A percentile compares a stretch with the other conserved stretches of the same genome.
Conservation (phyloP, 2,329 filamentous ascomycete species). For the Claviceps sp. region DNA sequence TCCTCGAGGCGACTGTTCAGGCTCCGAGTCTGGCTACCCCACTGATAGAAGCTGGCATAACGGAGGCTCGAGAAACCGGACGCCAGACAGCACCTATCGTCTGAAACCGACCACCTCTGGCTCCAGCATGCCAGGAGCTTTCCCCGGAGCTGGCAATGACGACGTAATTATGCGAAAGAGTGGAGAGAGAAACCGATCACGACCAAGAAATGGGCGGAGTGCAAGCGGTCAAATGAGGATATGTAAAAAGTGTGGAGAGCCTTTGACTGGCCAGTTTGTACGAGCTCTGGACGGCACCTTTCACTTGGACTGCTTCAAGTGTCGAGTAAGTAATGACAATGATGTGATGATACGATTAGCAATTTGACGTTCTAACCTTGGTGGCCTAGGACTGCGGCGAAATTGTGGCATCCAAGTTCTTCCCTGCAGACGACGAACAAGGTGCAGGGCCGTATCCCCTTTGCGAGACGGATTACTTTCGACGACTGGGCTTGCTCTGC, state of each 20-base stretch:
- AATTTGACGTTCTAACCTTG: conserved; percentile 5
- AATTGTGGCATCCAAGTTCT: conserved; percentile 97
- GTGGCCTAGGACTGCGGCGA: conserved; percentile 72
- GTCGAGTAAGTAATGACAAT: conserved; percentile 50
- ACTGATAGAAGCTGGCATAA: conserved; percentile 25
- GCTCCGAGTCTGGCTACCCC: conserved; percentile 18
- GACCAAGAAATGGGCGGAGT: conserved; percentile 38
- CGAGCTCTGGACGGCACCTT: conserved; percentile 86
- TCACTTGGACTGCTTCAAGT: conserved; percentile 96
- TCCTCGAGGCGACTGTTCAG: conserved; percentile 17
- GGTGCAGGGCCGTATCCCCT: conserved; percentile 81
- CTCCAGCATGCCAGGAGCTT: conserved; percentile 18
- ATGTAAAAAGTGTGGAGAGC: conserved; percentile 80
- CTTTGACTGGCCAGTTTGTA: conserved; percentile 89
- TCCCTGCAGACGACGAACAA: conserved; percentile 84
- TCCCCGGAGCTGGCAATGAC: conserved; percentile 20
- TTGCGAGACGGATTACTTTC: conserved; percentile 96
- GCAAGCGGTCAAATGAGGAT: conserved; percentile 48
- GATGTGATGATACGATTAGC: background rate
- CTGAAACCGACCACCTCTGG: conserved; percentile 23
- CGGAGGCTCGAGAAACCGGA: conserved; percentile 17
- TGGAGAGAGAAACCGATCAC: conserved; percentile 44
- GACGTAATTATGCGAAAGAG: conserved; percentile 34
- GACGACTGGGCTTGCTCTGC: conserved; percentile 79
- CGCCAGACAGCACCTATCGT: conserved; percentile 23